Percentiles rank a stretch among this genome's conserved stretches.
Conservation (phyloP, 2,329 filamentous ascomycete genomes). For the Zasmidium cellare region DNA sequence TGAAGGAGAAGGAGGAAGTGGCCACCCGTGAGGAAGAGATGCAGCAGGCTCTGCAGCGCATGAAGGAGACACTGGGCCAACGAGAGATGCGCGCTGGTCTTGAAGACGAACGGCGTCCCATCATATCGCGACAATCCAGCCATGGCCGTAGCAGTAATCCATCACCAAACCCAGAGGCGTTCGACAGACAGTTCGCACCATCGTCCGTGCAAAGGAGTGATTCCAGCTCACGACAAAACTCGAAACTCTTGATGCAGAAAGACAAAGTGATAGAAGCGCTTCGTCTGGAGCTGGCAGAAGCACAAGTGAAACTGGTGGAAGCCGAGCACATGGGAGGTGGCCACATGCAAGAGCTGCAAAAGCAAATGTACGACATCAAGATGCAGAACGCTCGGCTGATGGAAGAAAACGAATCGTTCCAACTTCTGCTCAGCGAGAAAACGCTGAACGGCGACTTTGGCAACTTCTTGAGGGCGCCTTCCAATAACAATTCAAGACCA, state of each 20-base stretch:
- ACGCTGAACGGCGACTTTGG: conserved; percentile 96
- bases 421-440: conserved; percentile 89
- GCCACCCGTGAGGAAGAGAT: conserved; percentile 83
- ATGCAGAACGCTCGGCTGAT: conserved; percentile 95
- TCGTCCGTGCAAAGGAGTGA: conserved; percentile 83
- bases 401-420: conserved; percentile 99
- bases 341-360: conserved; percentile 84
- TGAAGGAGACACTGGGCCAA: conserved; percentile 86
- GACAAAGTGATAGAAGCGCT: conserved; percentile 94
- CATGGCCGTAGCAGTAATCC: conserved; percentile 29
- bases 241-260: conserved; percentile 88
- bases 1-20: conserved; percentile 90
- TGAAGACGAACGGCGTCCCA: conserved; percentile 54
- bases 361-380: conserved; percentile 82
- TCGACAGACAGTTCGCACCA: conserved; percentile 67
- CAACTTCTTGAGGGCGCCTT: conserved; percentile 50
- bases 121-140: conserved; percentile 42
- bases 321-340: conserved; percentile 91
- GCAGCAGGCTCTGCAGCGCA: conserved; percentile 81
- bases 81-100: conserved; percentile 59
- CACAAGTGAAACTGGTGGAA: conserved; percentile 92
- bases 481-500: conserved; percentile 56
- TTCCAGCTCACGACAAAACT: conserved; percentile 66
- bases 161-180: conserved; percentile 65
- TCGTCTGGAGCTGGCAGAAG: conserved; percentile 87